These are phyloP conservation scores for Geopyxis carbonaria DNA, from an alignment of 495 filamentous ascomycete species.

Conservation along the genomic window DNA sequence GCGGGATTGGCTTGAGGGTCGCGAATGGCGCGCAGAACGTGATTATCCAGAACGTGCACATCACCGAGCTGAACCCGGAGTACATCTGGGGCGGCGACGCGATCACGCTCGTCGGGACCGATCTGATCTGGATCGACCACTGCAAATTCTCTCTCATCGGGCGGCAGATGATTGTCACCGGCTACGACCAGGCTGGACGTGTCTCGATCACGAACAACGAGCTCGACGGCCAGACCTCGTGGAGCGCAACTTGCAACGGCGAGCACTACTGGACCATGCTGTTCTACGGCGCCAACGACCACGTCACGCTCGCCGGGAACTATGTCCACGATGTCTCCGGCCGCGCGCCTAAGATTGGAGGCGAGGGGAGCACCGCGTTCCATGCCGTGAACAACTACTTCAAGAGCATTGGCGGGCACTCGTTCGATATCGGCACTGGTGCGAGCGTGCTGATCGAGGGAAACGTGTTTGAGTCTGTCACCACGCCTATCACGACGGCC, in stretches of 20 bases:
- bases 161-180: constrained; percentile 30
- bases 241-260: constrained; percentile 36
- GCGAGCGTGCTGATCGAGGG: constrained; percentile 40
- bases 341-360: constrained; percentile 32
- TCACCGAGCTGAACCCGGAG: constrained; percentile 26
- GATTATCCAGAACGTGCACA: constrained; percentile 26
- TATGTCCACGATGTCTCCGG: constrained; percentile 38
- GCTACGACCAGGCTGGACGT: constrained; percentile 24
- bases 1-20: constrained; percentile 27
- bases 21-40: constrained; percentile 26
- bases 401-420: constrained; percentile 35
- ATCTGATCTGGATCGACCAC: constrained; percentile 29
- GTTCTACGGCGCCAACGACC: constrained; percentile 30
- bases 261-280: constrained; percentile 40
- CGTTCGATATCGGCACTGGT: constrained; percentile 37
- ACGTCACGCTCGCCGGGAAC: constrained; percentile 31
- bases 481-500: constrained; percentile 16
- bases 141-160: constrained; percentile 31
- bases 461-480: constrained; percentile 40
- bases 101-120: constrained; percentile 24
- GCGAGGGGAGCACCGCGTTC: constrained; percentile 28
- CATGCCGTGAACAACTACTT: constrained; percentile 45
- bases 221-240: constrained; percentile 34
- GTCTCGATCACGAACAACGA: constrained; percentile 31
- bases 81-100: constrained; percentile 31